These are phyloP conservation scores for Eucalyptus brandiana DNA, from an alignment of 345 rosid species.

Conservation along the genomic window DNA sequence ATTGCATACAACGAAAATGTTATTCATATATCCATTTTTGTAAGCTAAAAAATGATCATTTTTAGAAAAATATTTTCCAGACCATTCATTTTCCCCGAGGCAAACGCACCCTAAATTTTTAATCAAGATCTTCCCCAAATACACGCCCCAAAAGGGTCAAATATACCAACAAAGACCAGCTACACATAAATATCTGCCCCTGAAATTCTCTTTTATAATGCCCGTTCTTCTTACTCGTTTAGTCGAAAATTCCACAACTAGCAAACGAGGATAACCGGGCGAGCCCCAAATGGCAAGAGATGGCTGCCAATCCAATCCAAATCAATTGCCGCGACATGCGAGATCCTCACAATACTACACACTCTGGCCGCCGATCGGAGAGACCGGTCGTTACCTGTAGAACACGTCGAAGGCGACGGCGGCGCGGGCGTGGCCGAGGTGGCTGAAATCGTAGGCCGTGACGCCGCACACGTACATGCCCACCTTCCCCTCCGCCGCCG, in stretches of 20 bases:
- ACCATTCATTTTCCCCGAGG: no score
- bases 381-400: slow-evolving; percentile 27
- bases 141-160: background rate
- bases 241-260: background rate
- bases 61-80: no score
- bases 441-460: slow-evolving; percentile 85
- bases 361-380: background rate
- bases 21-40: background rate
- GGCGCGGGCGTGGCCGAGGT: slow-evolving; percentile 87
- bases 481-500: slow-evolving; percentile 43
- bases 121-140: background rate
- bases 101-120: no score
- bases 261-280: background rate
- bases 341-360: background rate
- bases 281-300: background rate
- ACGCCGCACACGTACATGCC: slow-evolving; percentile 87
- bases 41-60: no score
- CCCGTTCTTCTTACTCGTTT: background rate
- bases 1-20: background rate
- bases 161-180: background rate
- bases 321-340: background rate
- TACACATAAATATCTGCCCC: background rate
- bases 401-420: slow-evolving; percentile 76
- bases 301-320: background rate
- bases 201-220: background rate